Base-by-base conservation (phyloP, 257 asterid species). In the Solanum peruvianum region DNA sequence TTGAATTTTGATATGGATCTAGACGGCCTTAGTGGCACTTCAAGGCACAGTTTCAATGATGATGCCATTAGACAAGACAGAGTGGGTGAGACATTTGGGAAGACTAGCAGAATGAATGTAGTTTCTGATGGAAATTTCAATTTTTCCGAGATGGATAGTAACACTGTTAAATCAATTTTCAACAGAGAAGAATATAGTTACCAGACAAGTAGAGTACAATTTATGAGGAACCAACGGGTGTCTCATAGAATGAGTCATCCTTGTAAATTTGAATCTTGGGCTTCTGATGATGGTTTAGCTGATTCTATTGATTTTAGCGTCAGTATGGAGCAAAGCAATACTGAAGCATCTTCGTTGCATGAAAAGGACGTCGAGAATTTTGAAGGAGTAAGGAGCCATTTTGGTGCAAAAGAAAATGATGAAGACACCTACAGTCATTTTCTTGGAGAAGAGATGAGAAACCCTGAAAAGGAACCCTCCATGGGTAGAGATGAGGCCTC, bases 281-380 rank as follows among this genome's bases (percentile, higher is more conserved):
- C 88, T 41, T 93, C 92, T 66, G 91, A 86, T 41, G 93, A 90
- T 39, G 72, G 82, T 89, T 86, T 88, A 27, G 88, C 85, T 27
- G 90, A 91, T 80, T 92, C 98, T 88, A 77, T 95, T 87, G 98
- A 94, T 91, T 91, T 95, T 89, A 91, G 88, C 42, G 75, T 92
- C 72, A 88, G 92, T 71, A 90, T 90, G 94, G 91, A 93, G 84
- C 94, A 83, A 87, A 75, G 52, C 37, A 86, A 88, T 85, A 82
- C 90, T 64, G 88, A 85, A 76, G 83, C 91, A 73, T 91, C 95
- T 31, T 91, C 86, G 39, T 72, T 85, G 82, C 89, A 88, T 85
- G 93, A 91, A 86, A 90, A 81, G 86, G 89, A 86, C 76, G 78
- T 78, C 18, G 89, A 66, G 64, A 82, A 89, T 82, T 69, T 56